Evolutionary conservation across 306 rosid genomes (phyloP).

Genomic region (Sphenostylis stenocarpa): DNA sequence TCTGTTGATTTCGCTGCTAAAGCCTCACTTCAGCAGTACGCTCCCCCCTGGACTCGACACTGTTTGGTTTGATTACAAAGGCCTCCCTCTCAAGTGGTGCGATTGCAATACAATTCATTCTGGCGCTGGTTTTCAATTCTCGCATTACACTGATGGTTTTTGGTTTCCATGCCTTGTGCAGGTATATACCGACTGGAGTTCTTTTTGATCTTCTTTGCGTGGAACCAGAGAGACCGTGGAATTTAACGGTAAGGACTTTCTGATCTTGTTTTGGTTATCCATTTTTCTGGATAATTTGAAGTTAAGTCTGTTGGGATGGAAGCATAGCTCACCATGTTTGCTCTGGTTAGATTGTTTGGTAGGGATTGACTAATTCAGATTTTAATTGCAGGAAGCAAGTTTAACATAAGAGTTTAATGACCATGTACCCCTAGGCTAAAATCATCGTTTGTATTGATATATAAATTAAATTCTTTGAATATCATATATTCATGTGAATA

Average conservation of each 20-base stretch:
- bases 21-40: slow-evolving; percentile 72
- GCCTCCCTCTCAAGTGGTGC: slow-evolving; percentile 91
- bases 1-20: slow-evolving; percentile 67
- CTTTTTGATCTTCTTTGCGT: slow-evolving; percentile 90
- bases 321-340: background rate
- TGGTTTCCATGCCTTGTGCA: slow-evolving; percentile 28
- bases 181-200: slow-evolving; percentile 95
- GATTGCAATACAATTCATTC: background rate
- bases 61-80: slow-evolving; percentile 92
- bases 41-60: slow-evolving; percentile 92
- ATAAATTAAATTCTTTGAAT: slow-evolving; percentile 2
- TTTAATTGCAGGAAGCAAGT: background rate
- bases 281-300: too few species aligned
- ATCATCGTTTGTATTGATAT: background rate
- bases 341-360: background rate
- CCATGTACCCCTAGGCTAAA: too few species aligned
- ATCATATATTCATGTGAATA: background rate
- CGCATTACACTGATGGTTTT: background rate
- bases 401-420: too few species aligned
- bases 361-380: background rate
- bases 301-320: too few species aligned
- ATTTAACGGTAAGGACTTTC: slow-evolving; percentile 58
- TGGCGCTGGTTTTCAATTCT: background rate
- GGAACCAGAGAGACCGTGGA: slow-evolving; percentile 97
- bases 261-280: too few species aligned